Evolutionary conservation across 768 basidiomycete species (phyloP).

Genomic region (Sarcodon sp.): DNA sequence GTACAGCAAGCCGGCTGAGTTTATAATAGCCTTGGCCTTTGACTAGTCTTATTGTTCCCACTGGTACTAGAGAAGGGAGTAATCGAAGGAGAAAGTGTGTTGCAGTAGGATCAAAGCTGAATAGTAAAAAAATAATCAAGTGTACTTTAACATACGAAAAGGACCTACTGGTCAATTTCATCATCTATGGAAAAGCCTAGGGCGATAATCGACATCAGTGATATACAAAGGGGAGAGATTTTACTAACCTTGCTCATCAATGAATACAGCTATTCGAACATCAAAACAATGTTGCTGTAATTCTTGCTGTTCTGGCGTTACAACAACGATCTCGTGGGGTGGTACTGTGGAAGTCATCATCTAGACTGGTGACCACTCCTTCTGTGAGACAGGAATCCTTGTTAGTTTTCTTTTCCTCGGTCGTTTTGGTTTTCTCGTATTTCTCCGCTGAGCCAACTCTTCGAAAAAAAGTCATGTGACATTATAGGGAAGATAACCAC

Average conservation of each 20-base stretch:
- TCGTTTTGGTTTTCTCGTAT: too few relatives aligned
- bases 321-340: slow-evolving; percentile 44
- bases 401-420: too few relatives aligned
- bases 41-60: slow-evolving; percentile 57
- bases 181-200: slow-evolving; percentile 51
- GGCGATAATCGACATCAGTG: not conserved
- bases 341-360: slow-evolving; percentile 13
- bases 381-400: too few relatives aligned
- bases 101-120: slow-evolving; percentile 47
- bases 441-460: too few relatives aligned
- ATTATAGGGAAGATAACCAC: too few relatives aligned
- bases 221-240: not conserved
- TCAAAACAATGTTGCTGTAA: slow-evolving; percentile 57
- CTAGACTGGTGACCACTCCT: too few relatives aligned
- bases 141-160: slow-evolving; percentile 2
- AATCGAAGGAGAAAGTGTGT: slow-evolving; percentile 67
- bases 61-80: slow-evolving; percentile 41
- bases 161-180: slow-evolving; percentile 60
- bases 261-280: slow-evolving; percentile 48
- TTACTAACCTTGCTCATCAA: slow-evolving; percentile 34
- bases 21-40: slow-evolving; percentile 43
- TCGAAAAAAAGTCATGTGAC: too few relatives aligned
- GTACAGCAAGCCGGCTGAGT: slow-evolving; percentile 58
- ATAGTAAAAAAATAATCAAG: slow-evolving; percentile 4
- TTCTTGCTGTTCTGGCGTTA: slow-evolving; percentile 23